Conservation (phyloP, 176 grass and related monocot species). For the Themeda triandra region DNA sequence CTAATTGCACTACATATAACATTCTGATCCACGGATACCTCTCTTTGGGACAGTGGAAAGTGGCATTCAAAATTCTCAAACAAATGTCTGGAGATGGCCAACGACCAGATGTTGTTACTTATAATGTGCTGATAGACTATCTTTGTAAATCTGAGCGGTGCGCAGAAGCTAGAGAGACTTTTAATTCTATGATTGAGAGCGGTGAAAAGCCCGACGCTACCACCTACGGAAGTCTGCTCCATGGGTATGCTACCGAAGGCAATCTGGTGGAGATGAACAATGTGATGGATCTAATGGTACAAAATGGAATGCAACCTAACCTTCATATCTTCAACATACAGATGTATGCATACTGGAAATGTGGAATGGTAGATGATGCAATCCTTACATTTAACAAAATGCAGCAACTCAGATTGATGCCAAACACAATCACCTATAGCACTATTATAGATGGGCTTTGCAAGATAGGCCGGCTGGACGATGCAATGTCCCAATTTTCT, state of each 20-base stretch:
- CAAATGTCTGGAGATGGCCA: slow-evolving; percentile 18
- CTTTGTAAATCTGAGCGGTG: slow-evolving; percentile 3
- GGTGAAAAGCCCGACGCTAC: neutral
- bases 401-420: too few relatives aligned
- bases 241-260: slow-evolving; percentile 1
- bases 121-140: neutral
- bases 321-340: neutral
- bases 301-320: neutral
- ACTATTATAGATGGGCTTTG: too few relatives aligned
- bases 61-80: slow-evolving; percentile 25
- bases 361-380: too few relatives aligned
- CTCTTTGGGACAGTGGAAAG: neutral
- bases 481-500: too few relatives aligned
- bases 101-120: slow-evolving; percentile 20
- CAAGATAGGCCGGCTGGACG: too few relatives aligned
- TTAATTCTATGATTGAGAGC: slow-evolving; percentile 6
- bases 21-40: neutral
- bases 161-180: neutral
- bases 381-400: too few relatives aligned
- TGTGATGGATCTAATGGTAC: neutral
- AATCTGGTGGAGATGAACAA: neutral
- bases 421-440: too few relatives aligned
- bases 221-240: neutral
- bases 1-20: neutral
- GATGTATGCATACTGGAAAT: neutral